These are phyloP conservation scores for Claviceps capensis DNA, from an alignment of 2,329 filamentous ascomycete species.

Conservation along the genomic window DNA sequence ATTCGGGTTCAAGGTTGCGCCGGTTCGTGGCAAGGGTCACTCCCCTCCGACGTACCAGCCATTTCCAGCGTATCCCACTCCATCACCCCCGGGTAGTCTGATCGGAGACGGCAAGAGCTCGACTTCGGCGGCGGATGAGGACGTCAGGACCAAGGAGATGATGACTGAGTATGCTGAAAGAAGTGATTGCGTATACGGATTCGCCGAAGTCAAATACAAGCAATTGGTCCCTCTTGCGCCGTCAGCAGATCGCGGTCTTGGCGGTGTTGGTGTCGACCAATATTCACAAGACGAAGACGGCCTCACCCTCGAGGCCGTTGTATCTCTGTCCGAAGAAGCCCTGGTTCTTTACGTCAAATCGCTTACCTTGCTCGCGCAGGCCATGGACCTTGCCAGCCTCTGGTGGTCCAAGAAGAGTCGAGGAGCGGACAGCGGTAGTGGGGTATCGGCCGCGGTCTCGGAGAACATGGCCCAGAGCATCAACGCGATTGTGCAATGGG, in stretches of 20 bases:
- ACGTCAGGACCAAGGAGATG: conserved; percentile 59
- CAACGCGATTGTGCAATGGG: conserved; percentile 92
- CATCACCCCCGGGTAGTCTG: conserved; percentile 45
- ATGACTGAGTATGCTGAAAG: conserved; percentile 88
- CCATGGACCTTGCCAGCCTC: conserved; percentile 84
- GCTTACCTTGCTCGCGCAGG: conserved; percentile 75
- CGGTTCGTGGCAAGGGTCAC: conserved; percentile 49
- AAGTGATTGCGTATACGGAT: conserved; percentile 92
- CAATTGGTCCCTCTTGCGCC: conserved; percentile 85
- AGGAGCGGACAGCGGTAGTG: conserved; percentile 34
- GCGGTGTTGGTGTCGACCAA: conserved; percentile 44
- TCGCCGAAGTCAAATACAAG: conserved; percentile 97
- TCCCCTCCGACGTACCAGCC: conserved; percentile 70
- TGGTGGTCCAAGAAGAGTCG: conserved; percentile 80
- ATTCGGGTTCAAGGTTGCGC: conserved; percentile 57
- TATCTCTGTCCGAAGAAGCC: conserved; percentile 84
- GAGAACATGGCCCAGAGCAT: conserved; percentile 55
- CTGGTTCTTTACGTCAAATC: conserved; percentile 94
- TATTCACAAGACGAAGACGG: conserved; percentile 50
- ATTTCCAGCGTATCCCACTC: conserved; percentile 72
- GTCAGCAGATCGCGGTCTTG: conserved; percentile 57
- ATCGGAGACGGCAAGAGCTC: conserved; percentile 48
- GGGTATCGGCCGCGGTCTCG: conserved; percentile 24
- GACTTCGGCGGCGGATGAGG: conserved; percentile 63
- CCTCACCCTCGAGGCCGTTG: conserved; percentile 72